Conservation (phyloP, 768 basidiomycete genomes). For the Daedaleopsis sinensis region DNA sequence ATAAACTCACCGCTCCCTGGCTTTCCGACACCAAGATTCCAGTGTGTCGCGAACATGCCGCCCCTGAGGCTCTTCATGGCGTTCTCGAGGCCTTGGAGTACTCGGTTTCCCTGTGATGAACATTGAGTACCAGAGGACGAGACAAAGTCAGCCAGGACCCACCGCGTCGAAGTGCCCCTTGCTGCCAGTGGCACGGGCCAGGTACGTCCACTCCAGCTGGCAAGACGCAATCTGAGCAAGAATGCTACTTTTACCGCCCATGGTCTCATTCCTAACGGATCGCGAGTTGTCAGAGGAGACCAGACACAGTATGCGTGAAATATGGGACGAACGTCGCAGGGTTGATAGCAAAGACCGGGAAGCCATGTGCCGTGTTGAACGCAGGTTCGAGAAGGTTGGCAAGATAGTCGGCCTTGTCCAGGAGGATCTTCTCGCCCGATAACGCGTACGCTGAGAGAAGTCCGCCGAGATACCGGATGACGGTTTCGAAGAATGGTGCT, state of each 20-base stretch:
- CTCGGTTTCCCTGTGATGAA: conserved; percentile 44
- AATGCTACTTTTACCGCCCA: conserved; percentile 42
- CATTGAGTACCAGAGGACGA: not conserved
- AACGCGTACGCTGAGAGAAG: conserved; percentile 82
- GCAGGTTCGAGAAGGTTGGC: conserved; percentile 67
- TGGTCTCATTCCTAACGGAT: conserved; percentile 39
- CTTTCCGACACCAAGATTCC: conserved; percentile 52
- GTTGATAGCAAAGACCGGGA: conserved; percentile 72
- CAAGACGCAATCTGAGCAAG: conserved; percentile 84
- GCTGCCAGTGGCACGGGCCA: conserved; percentile 78
- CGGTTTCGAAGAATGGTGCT: conserved; percentile 78
- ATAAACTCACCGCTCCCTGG: conserved; percentile 50
- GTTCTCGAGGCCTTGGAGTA: conserved; percentile 50
- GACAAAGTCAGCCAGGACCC: conserved; percentile 21
- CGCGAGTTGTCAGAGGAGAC: not conserved
- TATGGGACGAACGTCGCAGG: conserved; percentile 50
- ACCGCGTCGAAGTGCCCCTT: conserved; percentile 61
- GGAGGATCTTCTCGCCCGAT: conserved; percentile 59
- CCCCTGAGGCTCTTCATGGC: conserved; percentile 49
- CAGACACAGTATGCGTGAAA: not conserved
- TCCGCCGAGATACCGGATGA: conserved; percentile 90
- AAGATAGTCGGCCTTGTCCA: conserved; percentile 74
- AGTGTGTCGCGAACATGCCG: conserved; percentile 67
- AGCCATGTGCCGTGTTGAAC: conserved; percentile 69
- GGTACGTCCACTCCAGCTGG: conserved; percentile 85